A percentile compares a stretch with the other conserved stretches of the same genome.
Conservation (phyloP, 768 basidiomycete genomes). For the Tylopilus subfusipes region DNA sequence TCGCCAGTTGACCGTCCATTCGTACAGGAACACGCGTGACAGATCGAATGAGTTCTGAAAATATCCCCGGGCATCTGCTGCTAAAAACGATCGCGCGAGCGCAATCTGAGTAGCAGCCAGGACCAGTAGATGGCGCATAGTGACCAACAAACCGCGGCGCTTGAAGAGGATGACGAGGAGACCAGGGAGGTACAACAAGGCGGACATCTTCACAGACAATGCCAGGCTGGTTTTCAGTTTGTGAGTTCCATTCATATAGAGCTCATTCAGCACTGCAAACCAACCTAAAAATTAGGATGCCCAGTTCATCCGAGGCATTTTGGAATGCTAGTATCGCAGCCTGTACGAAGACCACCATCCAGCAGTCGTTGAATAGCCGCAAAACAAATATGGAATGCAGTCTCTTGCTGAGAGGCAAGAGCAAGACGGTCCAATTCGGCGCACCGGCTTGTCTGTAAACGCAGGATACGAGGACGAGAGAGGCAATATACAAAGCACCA, state of each 20-base stretch:
- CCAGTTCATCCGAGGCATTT: constrained; percentile 54
- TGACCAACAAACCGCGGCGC: constrained; percentile 54
- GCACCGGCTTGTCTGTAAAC: constrained; percentile 64
- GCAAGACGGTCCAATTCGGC: constrained; percentile 68
- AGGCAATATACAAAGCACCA: constrained; percentile 64
- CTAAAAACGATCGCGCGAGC: constrained; percentile 70
- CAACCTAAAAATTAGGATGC: constrained; percentile 71
- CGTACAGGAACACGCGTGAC: constrained; percentile 82
- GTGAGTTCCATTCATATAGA: background rate
- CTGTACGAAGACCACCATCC: constrained; percentile 68
- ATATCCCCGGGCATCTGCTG: constrained; percentile 59
- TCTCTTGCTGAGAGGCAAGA: constrained; percentile 86
- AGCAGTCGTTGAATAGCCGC: constrained; percentile 94
- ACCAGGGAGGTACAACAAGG: constrained; percentile 86
- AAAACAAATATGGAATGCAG: constrained; percentile 91
- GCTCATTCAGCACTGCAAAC: constrained; percentile 15
- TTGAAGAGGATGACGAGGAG: constrained; percentile 80
- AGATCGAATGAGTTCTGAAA: constrained; percentile 79
- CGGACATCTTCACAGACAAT: constrained; percentile 93
- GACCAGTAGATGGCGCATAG: constrained; percentile 46
- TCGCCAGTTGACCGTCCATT: constrained; percentile 99
- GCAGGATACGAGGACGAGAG: constrained; percentile 58
- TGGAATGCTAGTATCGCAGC: constrained; percentile 66
- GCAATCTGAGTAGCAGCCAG: constrained; percentile 46
- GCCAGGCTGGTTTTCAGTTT: constrained; percentile 36